Percentiles rank a stretch among this genome's conserved stretches.
Conservation (phyloP, 2,329 filamentous ascomycete species). For the Reticulascus tulasneorum region DNA sequence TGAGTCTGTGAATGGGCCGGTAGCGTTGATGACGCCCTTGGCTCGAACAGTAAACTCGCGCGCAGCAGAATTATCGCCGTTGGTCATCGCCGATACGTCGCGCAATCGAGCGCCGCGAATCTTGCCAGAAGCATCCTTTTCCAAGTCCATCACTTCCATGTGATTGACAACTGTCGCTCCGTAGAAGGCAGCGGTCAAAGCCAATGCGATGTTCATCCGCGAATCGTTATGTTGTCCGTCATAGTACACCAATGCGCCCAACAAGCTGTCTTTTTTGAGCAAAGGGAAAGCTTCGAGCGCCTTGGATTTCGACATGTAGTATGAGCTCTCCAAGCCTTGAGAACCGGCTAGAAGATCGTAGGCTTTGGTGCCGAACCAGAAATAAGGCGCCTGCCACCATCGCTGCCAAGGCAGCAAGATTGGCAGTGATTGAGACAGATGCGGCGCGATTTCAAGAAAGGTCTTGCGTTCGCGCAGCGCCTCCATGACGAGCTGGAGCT, state of each 20-base stretch:
- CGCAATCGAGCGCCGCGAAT: constrained; percentile 60
- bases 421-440: constrained; percentile 75
- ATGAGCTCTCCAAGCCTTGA: constrained; percentile 79
- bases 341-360: constrained; percentile 80
- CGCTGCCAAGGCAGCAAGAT: constrained; percentile 80
- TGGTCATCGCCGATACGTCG: constrained; percentile 58
- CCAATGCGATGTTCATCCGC: constrained; percentile 80
- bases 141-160: constrained; percentile 69
- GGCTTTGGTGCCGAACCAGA: constrained; percentile 67
- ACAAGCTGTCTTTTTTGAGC: constrained; percentile 67
- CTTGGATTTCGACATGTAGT: constrained; percentile 74
- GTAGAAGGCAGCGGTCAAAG: constrained; percentile 75
- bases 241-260: constrained; percentile 81
- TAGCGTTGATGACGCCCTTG: constrained; percentile 80
- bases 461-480: constrained; percentile 78
- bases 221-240: constrained; percentile 86
- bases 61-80: constrained; percentile 49
- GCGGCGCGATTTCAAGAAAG: constrained; percentile 77
- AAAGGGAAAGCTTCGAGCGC: constrained; percentile 76
- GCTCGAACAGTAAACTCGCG: constrained; percentile 67
- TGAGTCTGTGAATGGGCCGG: constrained; percentile 75
- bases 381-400: constrained; percentile 79
- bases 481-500: constrained; percentile 77
- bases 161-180: constrained; percentile 79
- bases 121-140: constrained; percentile 66